Evolutionary conservation across 2,329 filamentous ascomycete species (phyloP), one percentile per base, ranked within the genome.

Genomic region (Penicillium decumbens): DNA sequence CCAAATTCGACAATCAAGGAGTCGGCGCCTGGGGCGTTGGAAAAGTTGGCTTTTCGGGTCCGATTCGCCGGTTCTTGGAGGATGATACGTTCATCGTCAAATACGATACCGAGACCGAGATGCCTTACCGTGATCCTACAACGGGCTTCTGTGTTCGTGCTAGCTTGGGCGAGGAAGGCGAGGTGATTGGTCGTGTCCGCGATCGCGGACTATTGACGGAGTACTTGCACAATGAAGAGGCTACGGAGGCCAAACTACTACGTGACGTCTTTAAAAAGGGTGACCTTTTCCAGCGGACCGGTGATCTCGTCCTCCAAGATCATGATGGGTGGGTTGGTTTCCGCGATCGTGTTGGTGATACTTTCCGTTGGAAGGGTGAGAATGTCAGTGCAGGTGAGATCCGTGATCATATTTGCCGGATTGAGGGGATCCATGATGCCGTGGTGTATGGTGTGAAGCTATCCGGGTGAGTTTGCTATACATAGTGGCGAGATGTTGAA

Each of bases 341-440:
- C 54, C 68, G 74, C 41, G 75, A 77, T 39, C 68, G 68, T 1
- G 67, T 71, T 41, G 68, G 68, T n/a, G 68, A 71, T 50, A 69
- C 66, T 3, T 69, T 68, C 52, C 65, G 61, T 32, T 72, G 65
- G 61, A 69, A 75, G 52, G 72, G 73, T 1, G 74, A 76, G 64
- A 76, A 76, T 43, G 73, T 76, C 4, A 73, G 69, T 43, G 73
- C 74, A 0, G 73, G 72, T 1, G 74, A 76, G 51, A 67, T 76
- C 24, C 61, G 72, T 42, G 73, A 75, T 53, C 71, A 73, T 56
- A 71, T 75, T 39, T 72, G 71, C 37, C 62, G 64, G 20, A 65
- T 75, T 38, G 59, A 65, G 1, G 69, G 63, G 3, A 68, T 75
- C 7, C 63, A 68, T 35, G 73, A 76, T 61, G 73, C 72, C 4